These are phyloP conservation scores for Scopulariopsis brevicaulis DNA, from an alignment of 2,329 filamentous ascomycete genomes.

Conservation along the genomic window DNA sequence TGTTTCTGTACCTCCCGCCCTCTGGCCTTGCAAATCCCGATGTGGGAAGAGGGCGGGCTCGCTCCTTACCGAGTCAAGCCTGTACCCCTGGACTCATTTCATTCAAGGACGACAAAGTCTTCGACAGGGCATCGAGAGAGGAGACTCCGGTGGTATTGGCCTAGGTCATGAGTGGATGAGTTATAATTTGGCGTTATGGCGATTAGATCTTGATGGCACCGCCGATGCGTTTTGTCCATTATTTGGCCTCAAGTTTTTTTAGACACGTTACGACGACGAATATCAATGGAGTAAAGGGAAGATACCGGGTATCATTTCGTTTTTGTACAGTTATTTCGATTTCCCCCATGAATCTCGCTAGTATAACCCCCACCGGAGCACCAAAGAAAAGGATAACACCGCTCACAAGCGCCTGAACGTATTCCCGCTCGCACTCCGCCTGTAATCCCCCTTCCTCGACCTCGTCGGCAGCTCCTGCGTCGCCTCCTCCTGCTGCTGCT, in stretches of 20 bases:
- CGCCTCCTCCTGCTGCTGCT: constrained; percentile 16
- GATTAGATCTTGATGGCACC: too few relatives aligned
- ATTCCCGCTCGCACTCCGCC: constrained; percentile 67
- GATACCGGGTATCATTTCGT: background rate
- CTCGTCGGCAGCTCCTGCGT: constrained; percentile 16
- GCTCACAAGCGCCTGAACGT: constrained; percentile 56
- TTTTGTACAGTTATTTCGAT: background rate
- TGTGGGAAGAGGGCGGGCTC: too few relatives aligned
- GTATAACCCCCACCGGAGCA: background rate
- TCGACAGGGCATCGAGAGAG: too few relatives aligned
- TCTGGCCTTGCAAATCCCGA: too few relatives aligned
- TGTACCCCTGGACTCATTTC: too few relatives aligned
- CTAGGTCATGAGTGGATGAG: too few relatives aligned
- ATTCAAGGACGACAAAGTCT: too few relatives aligned
- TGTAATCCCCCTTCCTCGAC: constrained; percentile 24
- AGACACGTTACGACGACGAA: background rate
- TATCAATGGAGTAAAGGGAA: background rate
- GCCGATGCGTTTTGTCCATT: background rate
- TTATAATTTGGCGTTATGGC: too few relatives aligned
- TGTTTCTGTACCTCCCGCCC: too few relatives aligned
- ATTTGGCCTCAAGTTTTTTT: background rate
- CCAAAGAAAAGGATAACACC: background rate
- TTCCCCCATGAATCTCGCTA: background rate
- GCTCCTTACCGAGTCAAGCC: too few relatives aligned
- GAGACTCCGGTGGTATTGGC: too few relatives aligned